Evolutionary conservation across 2,329 filamentous ascomycete genomes (phyloP).

Genomic region (Furcasterigmium sp.): DNA sequence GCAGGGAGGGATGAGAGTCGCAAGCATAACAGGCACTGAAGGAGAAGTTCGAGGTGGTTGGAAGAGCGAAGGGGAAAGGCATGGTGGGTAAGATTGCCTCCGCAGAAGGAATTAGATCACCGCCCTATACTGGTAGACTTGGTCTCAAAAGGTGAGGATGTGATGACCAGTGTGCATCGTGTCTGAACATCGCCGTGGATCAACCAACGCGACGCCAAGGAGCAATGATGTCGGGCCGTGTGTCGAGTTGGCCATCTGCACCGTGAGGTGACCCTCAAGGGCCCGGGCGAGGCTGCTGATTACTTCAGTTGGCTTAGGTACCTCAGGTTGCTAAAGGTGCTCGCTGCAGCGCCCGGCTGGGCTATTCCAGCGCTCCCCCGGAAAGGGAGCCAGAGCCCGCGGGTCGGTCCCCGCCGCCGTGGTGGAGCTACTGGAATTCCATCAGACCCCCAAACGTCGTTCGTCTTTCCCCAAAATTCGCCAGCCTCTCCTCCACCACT

Average conservation of each 20-base stretch:
- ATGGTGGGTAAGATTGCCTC: constrained; percentile 40
- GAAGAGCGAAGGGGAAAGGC: constrained; percentile 85
- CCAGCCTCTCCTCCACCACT: not conserved
- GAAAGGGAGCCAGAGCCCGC: too few relatives aligned
- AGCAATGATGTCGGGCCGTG: constrained; percentile 2
- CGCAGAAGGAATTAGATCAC: not conserved
- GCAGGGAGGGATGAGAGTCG: constrained; percentile 82
- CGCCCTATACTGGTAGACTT: not conserved
- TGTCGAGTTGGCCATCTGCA: not conserved
- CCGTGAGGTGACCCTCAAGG: too few relatives aligned
- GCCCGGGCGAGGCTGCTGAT: not conserved
- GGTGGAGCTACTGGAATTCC: too few relatives aligned
- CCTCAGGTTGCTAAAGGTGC: too few relatives aligned
- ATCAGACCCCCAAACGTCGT: too few relatives aligned
- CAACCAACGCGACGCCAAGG: not conserved
- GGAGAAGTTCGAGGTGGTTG: constrained; percentile 82
- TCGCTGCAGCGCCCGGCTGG: too few relatives aligned
- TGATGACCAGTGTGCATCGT: not conserved
- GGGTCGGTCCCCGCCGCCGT: too few relatives aligned
- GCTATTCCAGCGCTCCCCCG: too few relatives aligned
- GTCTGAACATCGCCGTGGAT: not conserved
- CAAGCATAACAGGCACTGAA: constrained; percentile 74
- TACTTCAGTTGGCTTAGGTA: too few relatives aligned
- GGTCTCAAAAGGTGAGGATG: not conserved
- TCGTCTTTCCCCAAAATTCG: not conserved